Evolutionary conservation across 257 asterid species (phyloP), one percentile per base, ranked within the genome.

Genomic region (Ilex asprella): DNA sequence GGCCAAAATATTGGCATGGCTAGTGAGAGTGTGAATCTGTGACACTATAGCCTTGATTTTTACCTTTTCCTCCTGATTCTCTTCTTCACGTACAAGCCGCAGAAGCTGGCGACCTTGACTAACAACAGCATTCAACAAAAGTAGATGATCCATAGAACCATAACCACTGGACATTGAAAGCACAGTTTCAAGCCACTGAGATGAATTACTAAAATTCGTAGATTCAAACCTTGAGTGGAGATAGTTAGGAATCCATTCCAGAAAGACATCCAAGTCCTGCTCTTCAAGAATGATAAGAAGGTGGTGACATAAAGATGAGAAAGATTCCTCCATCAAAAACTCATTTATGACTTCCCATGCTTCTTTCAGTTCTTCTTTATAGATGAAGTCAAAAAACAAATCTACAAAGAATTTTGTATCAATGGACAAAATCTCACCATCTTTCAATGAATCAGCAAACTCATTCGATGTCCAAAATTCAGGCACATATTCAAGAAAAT

Each of bases 381-480:
- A 35, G 7, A 35, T 35, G 2, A 35, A 35, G 41, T 35, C 41
- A 35, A 35, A 4, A 35, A 35, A 35, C 5, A 35, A 35, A 35
- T 35, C 41, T 35, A 35, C 41, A 8, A 35, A 35, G 41, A 35
- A 35, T 35, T 75, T 67, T 44, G 80, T 76, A 79, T 92, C 99
- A 39, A 80, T 72, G 31, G 53, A 61, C 65, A 92, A 77, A 61
- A 92, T 92, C 70, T 71, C 84, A 55, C 99, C 97, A 70, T 89
- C 94, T 83, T 78, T 83, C 63, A 92, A 70, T 13, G 97, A 89
- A 68, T 89, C 96, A 7, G 97, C 78, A 66, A 92, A 89, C 79
- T 92, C 95, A 55, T 39, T 56, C 31, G 97, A 89, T 56, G 96
- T 83, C 99, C 99, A 92, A 81, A 92, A 92, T 60, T 83, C 91